Conservation (phyloP, 139 green algal species). For the Ettlia oleoabundans region DNA sequence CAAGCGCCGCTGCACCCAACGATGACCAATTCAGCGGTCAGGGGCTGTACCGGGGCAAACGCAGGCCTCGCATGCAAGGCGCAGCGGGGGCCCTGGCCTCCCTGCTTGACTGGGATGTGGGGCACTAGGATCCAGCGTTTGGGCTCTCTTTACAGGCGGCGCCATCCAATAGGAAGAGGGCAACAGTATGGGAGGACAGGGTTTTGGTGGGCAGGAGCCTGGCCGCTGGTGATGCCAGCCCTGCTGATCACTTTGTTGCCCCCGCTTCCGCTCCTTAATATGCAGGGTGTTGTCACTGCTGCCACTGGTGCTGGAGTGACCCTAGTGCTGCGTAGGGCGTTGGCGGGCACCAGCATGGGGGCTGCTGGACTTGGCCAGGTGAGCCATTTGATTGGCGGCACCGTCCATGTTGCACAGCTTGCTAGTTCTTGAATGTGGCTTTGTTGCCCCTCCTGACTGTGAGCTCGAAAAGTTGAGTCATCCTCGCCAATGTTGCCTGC, state of each 20-base stretch:
- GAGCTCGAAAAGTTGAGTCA: too few relatives aligned
- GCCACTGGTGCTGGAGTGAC: constrained; percentile 49
- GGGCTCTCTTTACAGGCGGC: too few relatives aligned
- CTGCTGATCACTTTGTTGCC: not conserved
- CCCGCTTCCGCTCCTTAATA: not conserved
- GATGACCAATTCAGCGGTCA: not conserved
- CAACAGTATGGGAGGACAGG: not conserved
- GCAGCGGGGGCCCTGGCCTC: not conserved
- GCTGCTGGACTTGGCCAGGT: constrained; percentile 13
- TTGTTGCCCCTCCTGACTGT: too few relatives aligned
- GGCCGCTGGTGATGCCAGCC: not conserved
- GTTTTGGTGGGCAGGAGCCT: not conserved
- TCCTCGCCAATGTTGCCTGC: too few relatives aligned
- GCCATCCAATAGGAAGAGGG: too few relatives aligned
- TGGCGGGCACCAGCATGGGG: constrained; percentile 4
- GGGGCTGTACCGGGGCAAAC: too few relatives aligned
- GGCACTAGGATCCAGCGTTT: too few relatives aligned
- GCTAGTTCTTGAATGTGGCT: too few relatives aligned
- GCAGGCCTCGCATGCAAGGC: not conserved
- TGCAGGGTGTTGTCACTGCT: constrained; percentile 52
- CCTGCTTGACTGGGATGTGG: not conserved
- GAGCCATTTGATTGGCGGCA: too few relatives aligned
- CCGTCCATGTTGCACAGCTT: too few relatives aligned
- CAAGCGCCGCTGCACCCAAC: not conserved
- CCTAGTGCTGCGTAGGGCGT: constrained; percentile 33